phyloP scores from a whole-genome alignment of 176 grass and related monocot species.

The Microstegium vimineum region DNA sequence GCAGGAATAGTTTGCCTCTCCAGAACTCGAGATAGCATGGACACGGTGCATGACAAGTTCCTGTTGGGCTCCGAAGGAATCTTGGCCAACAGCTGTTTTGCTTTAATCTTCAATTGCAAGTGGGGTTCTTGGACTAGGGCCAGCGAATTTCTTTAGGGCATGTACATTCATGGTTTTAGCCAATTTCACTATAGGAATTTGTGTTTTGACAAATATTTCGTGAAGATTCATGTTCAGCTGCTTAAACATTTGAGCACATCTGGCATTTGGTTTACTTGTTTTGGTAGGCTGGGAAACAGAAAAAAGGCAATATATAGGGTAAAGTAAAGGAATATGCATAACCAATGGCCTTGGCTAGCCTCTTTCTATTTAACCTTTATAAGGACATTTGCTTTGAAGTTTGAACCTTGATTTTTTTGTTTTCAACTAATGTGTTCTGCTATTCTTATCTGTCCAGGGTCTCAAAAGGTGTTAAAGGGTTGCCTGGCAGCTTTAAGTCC shows the following conservation, averaged over 20 bases:
- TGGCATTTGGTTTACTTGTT: not conserved
- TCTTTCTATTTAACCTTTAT: not conserved
- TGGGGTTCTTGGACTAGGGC: not conserved
- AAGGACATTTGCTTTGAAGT: not conserved
- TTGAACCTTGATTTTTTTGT: not conserved
- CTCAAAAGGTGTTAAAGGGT: slow-evolving; percentile 74
- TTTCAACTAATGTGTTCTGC: slow-evolving; percentile 14
- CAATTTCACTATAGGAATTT: not conserved
- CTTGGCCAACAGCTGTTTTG: not conserved
- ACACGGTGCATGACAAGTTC: not conserved
- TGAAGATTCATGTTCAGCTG: not conserved
- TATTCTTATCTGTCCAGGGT: slow-evolving; percentile 47
- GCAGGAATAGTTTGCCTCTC: not conserved
- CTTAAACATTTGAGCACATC: not conserved
- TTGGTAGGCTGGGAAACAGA: not conserved
- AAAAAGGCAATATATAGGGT: not conserved
- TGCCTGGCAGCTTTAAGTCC: slow-evolving; percentile 75
- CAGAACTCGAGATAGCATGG: not conserved
- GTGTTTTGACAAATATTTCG: not conserved
- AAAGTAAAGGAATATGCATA: not conserved
- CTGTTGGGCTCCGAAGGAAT: not conserved
- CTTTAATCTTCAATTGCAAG: not conserved
- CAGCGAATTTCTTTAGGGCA: not conserved
- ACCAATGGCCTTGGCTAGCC: not conserved
- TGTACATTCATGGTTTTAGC: not conserved